phyloP scores from a whole-genome alignment of 139 green algal species.

The Chlorella sp. region DNA sequence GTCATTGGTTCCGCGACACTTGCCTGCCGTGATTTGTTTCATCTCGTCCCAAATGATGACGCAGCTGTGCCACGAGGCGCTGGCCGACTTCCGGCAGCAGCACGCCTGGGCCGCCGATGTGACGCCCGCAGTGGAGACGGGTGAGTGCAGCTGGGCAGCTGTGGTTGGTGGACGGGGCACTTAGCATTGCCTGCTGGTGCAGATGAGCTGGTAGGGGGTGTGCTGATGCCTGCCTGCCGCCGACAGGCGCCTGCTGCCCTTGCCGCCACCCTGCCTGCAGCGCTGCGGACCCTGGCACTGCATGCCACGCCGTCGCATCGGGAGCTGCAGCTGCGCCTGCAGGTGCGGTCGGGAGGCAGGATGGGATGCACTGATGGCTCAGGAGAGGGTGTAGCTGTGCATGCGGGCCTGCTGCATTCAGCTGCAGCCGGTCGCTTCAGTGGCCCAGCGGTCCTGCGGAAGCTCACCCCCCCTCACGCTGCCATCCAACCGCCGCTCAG shows the following conservation, averaged over 20 bases:
- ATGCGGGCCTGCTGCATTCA: background rate
- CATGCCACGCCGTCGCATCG: background rate
- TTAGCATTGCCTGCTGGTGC: background rate
- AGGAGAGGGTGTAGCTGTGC: background rate
- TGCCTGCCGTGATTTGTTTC: no score
- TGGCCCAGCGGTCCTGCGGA: no score
- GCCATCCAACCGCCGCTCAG: background rate
- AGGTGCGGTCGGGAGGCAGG: background rate
- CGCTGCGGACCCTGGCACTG: background rate
- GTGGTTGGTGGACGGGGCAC: background rate
- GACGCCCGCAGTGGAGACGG: slow-evolving; percentile 11
- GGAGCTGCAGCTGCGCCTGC: background rate
- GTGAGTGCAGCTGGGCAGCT: no score
- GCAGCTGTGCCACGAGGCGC: background rate
- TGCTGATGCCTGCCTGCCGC: background rate
- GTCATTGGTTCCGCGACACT: no score
- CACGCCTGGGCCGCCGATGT: background rate
- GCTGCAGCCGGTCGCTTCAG: background rate
- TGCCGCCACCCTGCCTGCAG: background rate
- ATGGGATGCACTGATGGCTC: background rate
- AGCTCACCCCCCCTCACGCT: background rate
- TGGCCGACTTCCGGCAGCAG: background rate
- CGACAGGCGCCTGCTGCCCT: background rate
- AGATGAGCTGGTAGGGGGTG: background rate
- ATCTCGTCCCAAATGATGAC: no score